phyloP scores from a whole-genome alignment of 2,329 filamentous ascomycete genomes.

The Penicillium hordei region DNA sequence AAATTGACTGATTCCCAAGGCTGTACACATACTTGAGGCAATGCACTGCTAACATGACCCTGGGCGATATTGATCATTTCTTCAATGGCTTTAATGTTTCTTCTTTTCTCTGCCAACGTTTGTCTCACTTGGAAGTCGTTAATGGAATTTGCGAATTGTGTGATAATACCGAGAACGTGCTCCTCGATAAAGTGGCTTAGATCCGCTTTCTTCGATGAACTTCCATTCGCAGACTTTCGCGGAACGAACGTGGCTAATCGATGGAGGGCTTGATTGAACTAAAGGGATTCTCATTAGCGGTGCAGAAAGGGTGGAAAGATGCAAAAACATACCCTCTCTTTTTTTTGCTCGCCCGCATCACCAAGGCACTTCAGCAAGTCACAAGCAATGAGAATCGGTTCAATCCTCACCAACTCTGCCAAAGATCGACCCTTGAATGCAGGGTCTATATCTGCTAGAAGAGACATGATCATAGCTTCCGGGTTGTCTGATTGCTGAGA shows the following conservation, averaged over 20 bases:
- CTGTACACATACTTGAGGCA: slow-evolving; percentile 62
- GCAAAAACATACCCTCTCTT: slow-evolving; percentile 44
- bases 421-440: slow-evolving; percentile 68
- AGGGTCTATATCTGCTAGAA: slow-evolving; percentile 67
- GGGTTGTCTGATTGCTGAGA: slow-evolving; percentile 63
- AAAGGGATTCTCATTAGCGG: neutral
- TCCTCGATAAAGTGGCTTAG: slow-evolving; percentile 73
- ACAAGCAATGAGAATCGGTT: slow-evolving; percentile 72
- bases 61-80: slow-evolving; percentile 81
- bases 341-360: slow-evolving; percentile 59
- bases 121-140: slow-evolving; percentile 65
- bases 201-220: slow-evolving; percentile 53
- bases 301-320: slow-evolving; percentile 42
- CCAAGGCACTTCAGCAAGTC: slow-evolving; percentile 79
- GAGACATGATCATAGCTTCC: slow-evolving; percentile 66
- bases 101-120: slow-evolving; percentile 66
- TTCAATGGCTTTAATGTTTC: slow-evolving; percentile 78
- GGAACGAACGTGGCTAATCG: slow-evolving; percentile 54
- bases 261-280: slow-evolving; percentile 53
- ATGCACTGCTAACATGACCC: slow-evolving; percentile 69
- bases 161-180: slow-evolving; percentile 83
- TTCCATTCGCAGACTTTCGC: slow-evolving; percentile 48
- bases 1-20: neutral
- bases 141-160: slow-evolving; percentile 73
- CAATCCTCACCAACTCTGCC: slow-evolving; percentile 67